Conservation (phyloP, 176 grass and related monocot genomes). For the Puccinellia tenuiflora region DNA sequence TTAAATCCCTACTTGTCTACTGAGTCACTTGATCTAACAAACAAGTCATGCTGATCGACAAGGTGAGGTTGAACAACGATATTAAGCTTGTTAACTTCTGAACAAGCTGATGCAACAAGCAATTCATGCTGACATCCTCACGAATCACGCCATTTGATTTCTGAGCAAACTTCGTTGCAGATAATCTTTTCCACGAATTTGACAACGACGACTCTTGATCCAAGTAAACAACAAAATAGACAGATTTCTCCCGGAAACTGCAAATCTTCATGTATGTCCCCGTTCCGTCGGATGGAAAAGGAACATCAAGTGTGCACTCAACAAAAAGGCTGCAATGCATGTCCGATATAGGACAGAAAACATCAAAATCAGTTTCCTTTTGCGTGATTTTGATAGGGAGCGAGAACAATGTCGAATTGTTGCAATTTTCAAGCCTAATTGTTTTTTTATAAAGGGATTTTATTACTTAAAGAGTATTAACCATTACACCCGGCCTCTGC, state of each 20-base stretch:
- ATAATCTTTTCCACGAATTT: neutral
- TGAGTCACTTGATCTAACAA: neutral
- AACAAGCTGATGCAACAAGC: neutral
- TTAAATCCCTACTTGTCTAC: neutral
- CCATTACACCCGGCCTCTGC: too few relatives aligned
- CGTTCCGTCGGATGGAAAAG: constrained; percentile 9
- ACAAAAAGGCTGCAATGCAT: neutral
- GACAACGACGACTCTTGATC: neutral
- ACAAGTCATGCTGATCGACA: neutral
- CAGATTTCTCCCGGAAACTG: neutral
- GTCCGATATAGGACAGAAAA: neutral
- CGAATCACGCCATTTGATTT: neutral
- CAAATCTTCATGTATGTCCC: constrained; percentile 9
- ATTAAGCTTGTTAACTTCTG: neutral
- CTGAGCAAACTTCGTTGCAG: neutral
- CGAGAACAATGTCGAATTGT: neutral
- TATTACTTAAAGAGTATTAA: too few relatives aligned
- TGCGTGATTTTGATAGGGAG: neutral
- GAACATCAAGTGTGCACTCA: constrained; percentile 24
- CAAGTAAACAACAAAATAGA: neutral
- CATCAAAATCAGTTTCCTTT: neutral
- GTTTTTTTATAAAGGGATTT: too few relatives aligned
- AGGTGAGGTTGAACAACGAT: neutral
- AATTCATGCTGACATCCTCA: constrained; percentile 7
- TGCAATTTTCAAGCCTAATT: neutral